These are phyloP conservation scores for Monosporascus sp. DNA, from an alignment of 2,329 filamentous ascomycete species.

Conservation along the genomic window DNA sequence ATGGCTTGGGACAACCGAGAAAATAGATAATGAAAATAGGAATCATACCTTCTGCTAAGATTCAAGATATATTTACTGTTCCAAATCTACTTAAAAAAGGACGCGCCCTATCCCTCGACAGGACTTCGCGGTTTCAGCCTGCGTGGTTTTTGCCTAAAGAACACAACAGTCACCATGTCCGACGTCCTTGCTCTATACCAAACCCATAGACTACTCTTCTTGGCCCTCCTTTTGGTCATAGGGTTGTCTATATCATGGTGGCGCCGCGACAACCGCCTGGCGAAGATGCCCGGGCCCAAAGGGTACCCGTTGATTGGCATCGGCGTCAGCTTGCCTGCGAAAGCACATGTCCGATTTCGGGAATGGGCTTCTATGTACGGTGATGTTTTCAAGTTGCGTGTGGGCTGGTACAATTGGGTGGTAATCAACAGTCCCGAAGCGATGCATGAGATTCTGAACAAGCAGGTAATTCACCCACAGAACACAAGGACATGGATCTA, in stretches of 20 bases:
- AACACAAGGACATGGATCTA: too few species aligned
- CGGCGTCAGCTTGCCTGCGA: slow-evolving; percentile 8
- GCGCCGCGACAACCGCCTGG: slow-evolving; percentile 10
- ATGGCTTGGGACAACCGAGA: too few species aligned
- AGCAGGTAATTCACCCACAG: slow-evolving; percentile 10
- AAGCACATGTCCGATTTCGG: slow-evolving; percentile 6
- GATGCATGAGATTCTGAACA: slow-evolving; percentile 38
- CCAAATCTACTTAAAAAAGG: too few species aligned
- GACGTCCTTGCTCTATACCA: neutral
- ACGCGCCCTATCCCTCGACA: too few species aligned
- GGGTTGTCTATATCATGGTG: slow-evolving; percentile 6
- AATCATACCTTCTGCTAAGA: too few species aligned
- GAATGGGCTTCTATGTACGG: slow-evolving; percentile 36
- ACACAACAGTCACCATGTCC: neutral
- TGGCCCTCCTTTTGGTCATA: neutral
- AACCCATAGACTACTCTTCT: neutral
- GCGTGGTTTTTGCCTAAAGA: neutral
- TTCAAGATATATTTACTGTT: too few species aligned
- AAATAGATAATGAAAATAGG: too few species aligned
- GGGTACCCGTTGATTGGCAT: slow-evolving; percentile 11
- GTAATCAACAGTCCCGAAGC: slow-evolving; percentile 37
- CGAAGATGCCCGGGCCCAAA: slow-evolving; percentile 10
- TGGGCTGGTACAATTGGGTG: slow-evolving; percentile 41
- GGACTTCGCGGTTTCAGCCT: too few species aligned
- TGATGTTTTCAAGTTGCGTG: slow-evolving; percentile 36